Evolutionary conservation across 2,329 filamentous ascomycete genomes (phyloP).

Genomic region (Diaporthe velutina): DNA sequence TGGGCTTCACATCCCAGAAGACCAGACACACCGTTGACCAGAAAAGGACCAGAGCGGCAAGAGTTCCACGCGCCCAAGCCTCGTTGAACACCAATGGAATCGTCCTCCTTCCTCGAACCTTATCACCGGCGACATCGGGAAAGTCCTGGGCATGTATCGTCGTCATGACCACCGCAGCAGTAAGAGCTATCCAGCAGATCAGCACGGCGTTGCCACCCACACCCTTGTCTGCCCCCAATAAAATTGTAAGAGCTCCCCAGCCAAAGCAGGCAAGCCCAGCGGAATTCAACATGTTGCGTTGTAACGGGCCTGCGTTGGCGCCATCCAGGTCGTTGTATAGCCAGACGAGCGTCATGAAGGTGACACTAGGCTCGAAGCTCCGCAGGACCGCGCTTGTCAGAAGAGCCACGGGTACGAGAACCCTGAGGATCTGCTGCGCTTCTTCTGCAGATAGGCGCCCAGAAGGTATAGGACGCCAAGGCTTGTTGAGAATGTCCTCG

Average conservation of each 20-base stretch:
- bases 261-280: background rate
- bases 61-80: background rate
- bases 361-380: background rate
- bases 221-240: background rate
- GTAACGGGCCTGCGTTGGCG: background rate
- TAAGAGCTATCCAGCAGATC: background rate
- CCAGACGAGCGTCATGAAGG: background rate
- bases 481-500: constrained; percentile 33
- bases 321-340: background rate
- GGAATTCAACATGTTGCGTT: background rate
- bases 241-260: background rate
- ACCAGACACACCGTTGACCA: background rate
- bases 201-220: background rate
- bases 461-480: constrained; percentile 32
- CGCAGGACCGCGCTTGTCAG: background rate
- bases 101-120: background rate
- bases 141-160: background rate
- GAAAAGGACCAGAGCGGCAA: background rate
- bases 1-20: background rate
- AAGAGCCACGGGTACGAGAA: background rate
- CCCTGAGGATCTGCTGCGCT: background rate
- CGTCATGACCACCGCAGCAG: background rate
- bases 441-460: background rate
- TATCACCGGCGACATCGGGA: background rate
- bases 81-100: background rate